phyloP scores from a whole-genome alignment of 2,329 filamentous ascomycete genomes.

The Botrytis sinoallii region DNA sequence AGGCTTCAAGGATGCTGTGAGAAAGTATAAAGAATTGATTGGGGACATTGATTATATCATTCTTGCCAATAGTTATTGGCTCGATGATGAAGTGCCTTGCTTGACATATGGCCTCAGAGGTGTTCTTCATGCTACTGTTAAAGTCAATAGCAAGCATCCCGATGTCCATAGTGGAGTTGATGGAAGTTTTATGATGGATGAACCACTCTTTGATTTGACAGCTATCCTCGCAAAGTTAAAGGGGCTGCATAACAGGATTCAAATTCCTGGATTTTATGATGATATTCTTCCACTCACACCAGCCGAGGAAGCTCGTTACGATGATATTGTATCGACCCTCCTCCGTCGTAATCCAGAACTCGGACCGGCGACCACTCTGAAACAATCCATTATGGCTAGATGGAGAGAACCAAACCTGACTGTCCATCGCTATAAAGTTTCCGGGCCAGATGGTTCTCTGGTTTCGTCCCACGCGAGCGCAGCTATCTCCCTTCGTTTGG shows the following conservation, averaged over 20 bases:
- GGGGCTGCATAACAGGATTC: slow-evolving; percentile 73
- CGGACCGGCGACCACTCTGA: slow-evolving; percentile 64
- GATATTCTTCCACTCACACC: slow-evolving; percentile 71
- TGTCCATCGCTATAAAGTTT: slow-evolving; percentile 89
- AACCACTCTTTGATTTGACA: slow-evolving; percentile 88
- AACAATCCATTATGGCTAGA: slow-evolving; percentile 81
- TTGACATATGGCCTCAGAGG: slow-evolving; percentile 91
- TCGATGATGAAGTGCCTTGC: slow-evolving; percentile 93
- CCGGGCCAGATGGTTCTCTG: slow-evolving; percentile 85
- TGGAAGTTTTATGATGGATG: slow-evolving; percentile 83
- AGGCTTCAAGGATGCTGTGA: slow-evolving; percentile 82
- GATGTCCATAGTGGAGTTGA: slow-evolving; percentile 97
- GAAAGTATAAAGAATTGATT: slow-evolving; percentile 76
- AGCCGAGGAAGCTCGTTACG: slow-evolving; percentile 76
- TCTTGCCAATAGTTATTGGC: slow-evolving; percentile 96
- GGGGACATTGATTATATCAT: slow-evolving; percentile 92
- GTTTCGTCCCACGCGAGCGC: slow-evolving; percentile 88
- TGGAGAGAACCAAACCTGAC: slow-evolving; percentile 96
- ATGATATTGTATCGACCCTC: slow-evolving; percentile 76
- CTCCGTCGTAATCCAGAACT: slow-evolving; percentile 65
- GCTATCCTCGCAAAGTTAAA: slow-evolving; percentile 79
- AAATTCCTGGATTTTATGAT: slow-evolving; percentile 87
- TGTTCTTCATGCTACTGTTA: slow-evolving; percentile 88
- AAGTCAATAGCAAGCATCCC: slow-evolving; percentile 79
- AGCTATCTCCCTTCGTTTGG: slow-evolving; percentile 83